These are phyloP conservation scores for Tetrahymena malaccensis DNA, from an alignment of 73 alveolate genomes.

Conservation along the genomic window DNA sequence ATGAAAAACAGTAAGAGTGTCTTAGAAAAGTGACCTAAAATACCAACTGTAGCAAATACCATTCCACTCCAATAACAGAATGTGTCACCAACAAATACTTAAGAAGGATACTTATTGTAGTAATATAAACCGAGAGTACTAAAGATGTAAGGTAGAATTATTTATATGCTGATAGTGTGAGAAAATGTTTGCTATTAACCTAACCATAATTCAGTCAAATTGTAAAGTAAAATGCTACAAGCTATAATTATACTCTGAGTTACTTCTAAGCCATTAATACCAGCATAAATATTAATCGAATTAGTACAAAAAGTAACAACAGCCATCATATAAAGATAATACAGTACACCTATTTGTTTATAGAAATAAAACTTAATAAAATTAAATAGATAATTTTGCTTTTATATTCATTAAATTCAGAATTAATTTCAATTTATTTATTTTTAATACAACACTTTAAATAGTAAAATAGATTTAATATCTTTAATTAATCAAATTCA, in stretches of 20 bases:
- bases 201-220: slow-evolving; percentile 59
- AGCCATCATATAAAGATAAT: slow-evolving; percentile 73
- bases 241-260: slow-evolving; percentile 92
- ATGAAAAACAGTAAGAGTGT: slow-evolving; percentile 90
- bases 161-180: slow-evolving; percentile 9
- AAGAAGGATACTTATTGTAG: slow-evolving; percentile 85
- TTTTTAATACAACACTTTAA: no score
- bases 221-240: slow-evolving; percentile 71
- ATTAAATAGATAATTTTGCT: not conserved
- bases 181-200: slow-evolving; percentile 12
- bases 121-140: slow-evolving; percentile 71
- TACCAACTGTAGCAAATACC: slow-evolving; percentile 96
- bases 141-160: slow-evolving; percentile 31
- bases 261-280: slow-evolving; percentile 96
- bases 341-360: slow-evolving; percentile 56
- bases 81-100: slow-evolving; percentile 96
- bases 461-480: not conserved
- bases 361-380: not conserved
- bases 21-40: slow-evolving; percentile 92
- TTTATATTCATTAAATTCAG: no score
- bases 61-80: slow-evolving; percentile 88
- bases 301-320: slow-evolving; percentile 92
- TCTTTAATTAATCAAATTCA: not conserved
- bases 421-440: no score
- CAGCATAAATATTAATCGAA: slow-evolving; percentile 85